Conservation (phyloP, 106 monocot species). For the Hemerocallis citrina region DNA sequence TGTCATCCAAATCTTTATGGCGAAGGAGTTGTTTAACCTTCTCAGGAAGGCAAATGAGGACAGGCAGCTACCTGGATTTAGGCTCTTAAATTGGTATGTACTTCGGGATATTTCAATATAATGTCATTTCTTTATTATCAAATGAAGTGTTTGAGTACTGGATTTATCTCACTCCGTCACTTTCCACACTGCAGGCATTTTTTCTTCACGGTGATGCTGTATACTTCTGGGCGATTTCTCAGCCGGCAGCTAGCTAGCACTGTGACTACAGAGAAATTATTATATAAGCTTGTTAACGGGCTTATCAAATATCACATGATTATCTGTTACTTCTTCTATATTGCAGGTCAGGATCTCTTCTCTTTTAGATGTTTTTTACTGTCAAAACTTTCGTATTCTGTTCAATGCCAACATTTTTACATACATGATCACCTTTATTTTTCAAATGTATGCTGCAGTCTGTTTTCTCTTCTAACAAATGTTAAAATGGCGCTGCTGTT, state of each 20-base stretch:
- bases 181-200: conserved; percentile 65
- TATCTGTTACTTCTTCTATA: conserved; percentile 92
- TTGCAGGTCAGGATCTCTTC: conserved; percentile 46
- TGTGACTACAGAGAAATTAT: conserved; percentile 76
- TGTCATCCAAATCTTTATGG: conserved; percentile 95
- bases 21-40: conserved; percentile 86
- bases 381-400: no score
- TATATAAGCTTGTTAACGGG: conserved; percentile 77
- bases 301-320: conserved; percentile 98
- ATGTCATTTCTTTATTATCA: neutral
- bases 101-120: neutral
- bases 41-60: conserved; percentile 86
- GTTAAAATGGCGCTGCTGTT: no score
- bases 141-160: neutral
- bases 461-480: neutral
- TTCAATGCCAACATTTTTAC: no score
- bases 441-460: neutral
- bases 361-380: neutral
- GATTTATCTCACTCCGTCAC: neutral
- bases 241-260: conserved; percentile 92
- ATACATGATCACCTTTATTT: no score
- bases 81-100: conserved; percentile 85
- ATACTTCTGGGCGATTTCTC: conserved; percentile 90
- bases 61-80: conserved; percentile 83
- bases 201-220: conserved; percentile 53